A percentile compares a stretch with the other conserved stretches of the same genome.
Evolutionary conservation across 768 basidiomycete species (phyloP).

Genomic region (Collybiopsis confluens): DNA sequence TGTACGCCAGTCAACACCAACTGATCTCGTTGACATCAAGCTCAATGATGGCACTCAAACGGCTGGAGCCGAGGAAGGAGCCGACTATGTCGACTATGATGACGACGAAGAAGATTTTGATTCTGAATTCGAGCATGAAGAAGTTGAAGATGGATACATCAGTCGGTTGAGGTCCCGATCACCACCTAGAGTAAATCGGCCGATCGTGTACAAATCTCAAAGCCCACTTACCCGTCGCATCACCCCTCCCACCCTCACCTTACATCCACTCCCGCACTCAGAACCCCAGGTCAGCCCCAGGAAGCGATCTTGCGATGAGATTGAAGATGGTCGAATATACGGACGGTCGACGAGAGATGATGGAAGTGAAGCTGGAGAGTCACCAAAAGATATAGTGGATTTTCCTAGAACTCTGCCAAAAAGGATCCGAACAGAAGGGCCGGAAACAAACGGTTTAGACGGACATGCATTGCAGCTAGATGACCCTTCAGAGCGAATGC

Average conservation of each 20-base stretch:
- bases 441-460: not conserved
- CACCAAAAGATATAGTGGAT: not conserved
- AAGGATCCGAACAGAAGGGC: not conserved
- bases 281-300: conserved; percentile 1
- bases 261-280: too few relatives aligned
- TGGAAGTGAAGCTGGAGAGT: not conserved
- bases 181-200: not conserved
- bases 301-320: conserved; percentile 7
- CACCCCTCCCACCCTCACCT: not conserved
- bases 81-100: conserved; percentile 3
- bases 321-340: conserved; percentile 1
- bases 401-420: conserved; percentile 5
- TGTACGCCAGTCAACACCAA: not conserved
- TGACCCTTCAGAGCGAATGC: not conserved
- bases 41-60: not conserved
- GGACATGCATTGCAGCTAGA: not conserved
- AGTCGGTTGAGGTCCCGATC: not conserved
- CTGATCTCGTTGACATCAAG: conserved; percentile 1
- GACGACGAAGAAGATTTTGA: conserved; percentile 3
- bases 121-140: not conserved
- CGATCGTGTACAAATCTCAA: too few relatives aligned
- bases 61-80: not conserved
- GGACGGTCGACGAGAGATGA: not conserved
- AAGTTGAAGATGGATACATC: not conserved
- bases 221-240: too few relatives aligned